Conservation (phyloP, 2,329 filamentous ascomycete genomes). For the Parastagonospora nodorum region DNA sequence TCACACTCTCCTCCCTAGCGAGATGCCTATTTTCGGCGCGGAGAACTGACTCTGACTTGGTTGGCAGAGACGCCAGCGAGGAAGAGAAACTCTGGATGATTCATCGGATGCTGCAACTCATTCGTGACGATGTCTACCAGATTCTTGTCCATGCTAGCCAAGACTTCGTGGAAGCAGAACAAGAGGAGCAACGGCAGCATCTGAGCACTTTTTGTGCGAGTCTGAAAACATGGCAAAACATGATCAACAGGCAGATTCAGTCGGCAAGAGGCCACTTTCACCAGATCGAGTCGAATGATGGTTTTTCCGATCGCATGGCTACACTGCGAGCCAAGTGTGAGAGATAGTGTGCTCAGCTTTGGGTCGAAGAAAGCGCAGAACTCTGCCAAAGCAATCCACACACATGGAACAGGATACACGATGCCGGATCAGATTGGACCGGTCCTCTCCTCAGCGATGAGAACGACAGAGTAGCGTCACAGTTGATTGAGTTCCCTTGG, state of each 20-base stretch:
- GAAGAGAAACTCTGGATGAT: not conserved
- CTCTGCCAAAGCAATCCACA: not conserved
- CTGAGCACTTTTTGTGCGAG: not conserved
- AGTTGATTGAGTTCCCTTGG: not conserved
- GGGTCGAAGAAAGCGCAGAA: not conserved
- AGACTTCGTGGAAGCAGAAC: not conserved
- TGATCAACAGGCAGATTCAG: not conserved
- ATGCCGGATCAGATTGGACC: not conserved
- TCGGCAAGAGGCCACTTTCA: not conserved
- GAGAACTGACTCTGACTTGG: not conserved
- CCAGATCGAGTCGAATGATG: not conserved
- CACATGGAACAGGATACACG: not conserved
- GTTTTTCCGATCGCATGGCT: not conserved
- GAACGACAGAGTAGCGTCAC: not conserved
- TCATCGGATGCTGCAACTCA: not conserved
- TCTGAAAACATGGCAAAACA: not conserved
- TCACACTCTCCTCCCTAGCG: not conserved
- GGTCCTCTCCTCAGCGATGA: not conserved
- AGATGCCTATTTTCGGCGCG: not conserved
- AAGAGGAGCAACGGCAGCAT: not conserved
- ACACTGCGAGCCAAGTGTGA: not conserved
- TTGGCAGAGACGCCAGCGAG: not conserved
- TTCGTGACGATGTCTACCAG: constrained; percentile 1
- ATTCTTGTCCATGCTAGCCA: not conserved
- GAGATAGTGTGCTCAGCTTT: not conserved